Conservation (phyloP, 2,329 filamentous ascomycete species). For the Stachybotrys chlorohalonatus region DNA sequence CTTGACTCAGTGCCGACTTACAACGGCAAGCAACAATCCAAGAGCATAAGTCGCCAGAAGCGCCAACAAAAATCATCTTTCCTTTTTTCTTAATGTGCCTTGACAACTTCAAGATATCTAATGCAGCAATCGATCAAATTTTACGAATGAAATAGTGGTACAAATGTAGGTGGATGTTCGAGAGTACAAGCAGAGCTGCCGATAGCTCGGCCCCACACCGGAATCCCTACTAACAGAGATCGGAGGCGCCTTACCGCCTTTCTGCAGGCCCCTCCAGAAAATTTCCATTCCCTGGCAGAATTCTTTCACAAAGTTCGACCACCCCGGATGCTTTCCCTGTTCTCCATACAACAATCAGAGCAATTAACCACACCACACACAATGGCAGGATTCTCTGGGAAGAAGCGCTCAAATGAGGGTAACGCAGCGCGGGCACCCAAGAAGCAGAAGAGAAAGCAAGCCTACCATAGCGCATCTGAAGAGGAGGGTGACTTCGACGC, state of each 20-base stretch:
- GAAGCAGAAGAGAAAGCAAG: conserved; percentile 40
- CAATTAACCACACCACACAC: conserved; percentile 4
- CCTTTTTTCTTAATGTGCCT: too few species aligned
- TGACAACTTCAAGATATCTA: too few species aligned
- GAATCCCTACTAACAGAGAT: too few species aligned
- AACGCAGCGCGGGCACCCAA: conserved; percentile 34
- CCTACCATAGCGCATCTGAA: conserved; percentile 46
- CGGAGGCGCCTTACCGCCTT: conserved; percentile 14
- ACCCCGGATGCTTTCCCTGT: conserved; percentile 1
- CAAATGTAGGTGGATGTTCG: too few species aligned
- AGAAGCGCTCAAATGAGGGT: conserved; percentile 21
- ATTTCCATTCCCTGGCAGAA: conserved; percentile 14
- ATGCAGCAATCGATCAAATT: too few species aligned
- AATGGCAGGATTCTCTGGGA: conserved; percentile 24
- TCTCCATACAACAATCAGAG: conserved; percentile 4
- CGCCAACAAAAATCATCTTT: too few species aligned
- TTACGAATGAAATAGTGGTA: too few species aligned
- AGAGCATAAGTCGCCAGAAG: too few species aligned
- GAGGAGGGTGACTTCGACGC: conserved; percentile 37
- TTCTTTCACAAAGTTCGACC: conserved; percentile 5
- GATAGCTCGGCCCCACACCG: conserved; percentile 2
- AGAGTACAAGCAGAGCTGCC: too few species aligned
- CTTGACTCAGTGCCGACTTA: too few species aligned
- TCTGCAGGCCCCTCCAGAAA: conserved; percentile 9
- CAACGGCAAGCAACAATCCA: too few species aligned